A percentile compares a stretch with the other conserved stretches of the same genome.
Evolutionary conservation across 495 filamentous ascomycete species (phyloP).

Genomic region (Penicillium salamii): DNA sequence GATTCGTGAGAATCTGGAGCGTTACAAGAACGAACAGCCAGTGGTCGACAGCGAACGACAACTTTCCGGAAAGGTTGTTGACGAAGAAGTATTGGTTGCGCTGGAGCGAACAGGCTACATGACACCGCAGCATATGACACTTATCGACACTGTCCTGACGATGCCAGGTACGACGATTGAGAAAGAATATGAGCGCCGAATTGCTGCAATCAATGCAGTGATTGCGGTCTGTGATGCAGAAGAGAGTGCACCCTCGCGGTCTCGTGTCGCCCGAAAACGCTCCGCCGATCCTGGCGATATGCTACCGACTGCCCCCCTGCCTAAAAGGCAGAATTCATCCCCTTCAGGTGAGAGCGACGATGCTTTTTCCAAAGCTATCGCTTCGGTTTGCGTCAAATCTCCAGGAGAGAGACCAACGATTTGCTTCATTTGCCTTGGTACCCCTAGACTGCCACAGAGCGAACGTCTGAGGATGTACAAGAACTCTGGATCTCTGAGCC

Average conservation of each 20-base stretch:
- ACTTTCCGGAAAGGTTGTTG: slow-evolving; percentile 26
- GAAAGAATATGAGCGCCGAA: slow-evolving; percentile 23
- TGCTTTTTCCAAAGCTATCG: slow-evolving; percentile 15
- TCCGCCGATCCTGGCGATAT: slow-evolving; percentile 9
- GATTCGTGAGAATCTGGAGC: slow-evolving; percentile 23
- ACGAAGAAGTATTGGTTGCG: slow-evolving; percentile 18
- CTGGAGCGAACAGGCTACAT: slow-evolving; percentile 20
- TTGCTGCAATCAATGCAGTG: slow-evolving; percentile 26
- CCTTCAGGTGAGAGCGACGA: slow-evolving; percentile 10
- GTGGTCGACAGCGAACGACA: slow-evolving; percentile 30
- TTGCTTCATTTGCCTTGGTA: slow-evolving; percentile 24
- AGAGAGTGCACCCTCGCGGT: slow-evolving; percentile 20
- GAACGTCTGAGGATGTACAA: slow-evolving; percentile 15
- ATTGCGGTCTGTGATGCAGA: slow-evolving; percentile 28
- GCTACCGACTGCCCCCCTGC: background rate
- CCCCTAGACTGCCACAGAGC: slow-evolving; percentile 6
- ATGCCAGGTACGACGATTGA: slow-evolving; percentile 18
- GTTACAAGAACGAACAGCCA: slow-evolving; percentile 31
- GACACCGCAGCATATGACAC: slow-evolving; percentile 20
- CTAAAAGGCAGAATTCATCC: slow-evolving; percentile 13
- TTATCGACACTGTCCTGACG: slow-evolving; percentile 26
- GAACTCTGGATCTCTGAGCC: slow-evolving; percentile 19
- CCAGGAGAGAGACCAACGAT: slow-evolving; percentile 17
- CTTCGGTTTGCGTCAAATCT: slow-evolving; percentile 20
- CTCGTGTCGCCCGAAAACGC: slow-evolving; percentile 9